Evolutionary conservation across 345 rosid genomes (phyloP), one percentile per base, ranked within the genome.

Genomic region (Salix dunnii): DNA sequence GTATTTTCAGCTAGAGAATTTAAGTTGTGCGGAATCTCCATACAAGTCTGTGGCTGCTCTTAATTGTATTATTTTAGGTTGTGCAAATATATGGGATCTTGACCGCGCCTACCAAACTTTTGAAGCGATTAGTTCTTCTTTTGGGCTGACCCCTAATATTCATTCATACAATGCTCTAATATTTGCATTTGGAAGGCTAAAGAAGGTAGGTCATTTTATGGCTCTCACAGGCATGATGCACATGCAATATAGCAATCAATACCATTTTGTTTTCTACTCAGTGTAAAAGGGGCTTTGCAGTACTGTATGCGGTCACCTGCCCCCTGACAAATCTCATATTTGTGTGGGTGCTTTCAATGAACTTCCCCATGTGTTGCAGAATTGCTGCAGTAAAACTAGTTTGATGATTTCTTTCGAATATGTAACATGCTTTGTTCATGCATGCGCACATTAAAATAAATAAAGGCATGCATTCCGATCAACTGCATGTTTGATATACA

Each of bases 41-140:
- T 90, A 90, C 84, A 96, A 92, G 84, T 96, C 99, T 64, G 91
- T 93, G 69, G 92, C 97, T 86, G 98, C 96, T 79, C 78, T 96
- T 65, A 96, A 96, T 81, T 96, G 98, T 90, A 76, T 96, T 74
- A 83, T 96, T 82, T 83, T 92, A 73, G 99, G 99, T 60, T 93
- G 96, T 77, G 98, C 97, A 81, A 90, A 89, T 85, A 88, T 85
- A 84, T 93, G 99, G 99, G 99, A 96, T 76, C 86, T 93, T 35
- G 94, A 91, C 68, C 98, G 98, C 77, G 96, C 99, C 72, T 93
- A 93, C 75, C 94, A 94, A 84, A 96, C 98, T n/a, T 92, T 96
- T 85, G 97, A 91, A 70, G 94, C 99, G 61, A 88, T 96, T 61
- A 70, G 91, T 80, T 79, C 87, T 75, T 83, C 92, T 31, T 96